Percentiles rank a stretch among this genome's conserved stretches.
Evolutionary conservation across 495 filamentous ascomycete genomes (phyloP).

Genomic region (Cercophora sp.): DNA sequence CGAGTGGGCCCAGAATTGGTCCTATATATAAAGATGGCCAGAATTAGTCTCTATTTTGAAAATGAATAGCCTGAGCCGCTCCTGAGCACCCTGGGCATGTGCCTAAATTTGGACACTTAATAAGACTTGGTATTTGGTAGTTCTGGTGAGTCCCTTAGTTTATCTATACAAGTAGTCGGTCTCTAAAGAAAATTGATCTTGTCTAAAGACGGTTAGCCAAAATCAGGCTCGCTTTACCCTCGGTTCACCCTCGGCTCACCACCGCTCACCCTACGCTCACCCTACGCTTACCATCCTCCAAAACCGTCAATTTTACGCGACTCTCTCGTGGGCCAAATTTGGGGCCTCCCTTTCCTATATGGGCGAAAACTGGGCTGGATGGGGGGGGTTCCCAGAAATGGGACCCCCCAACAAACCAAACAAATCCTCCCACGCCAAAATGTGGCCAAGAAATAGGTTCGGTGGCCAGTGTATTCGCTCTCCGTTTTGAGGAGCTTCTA

Average conservation of each 20-base stretch:
- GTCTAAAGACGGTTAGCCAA: too few species aligned
- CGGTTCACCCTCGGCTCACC: conserved; percentile 4
- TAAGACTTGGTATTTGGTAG: too few species aligned
- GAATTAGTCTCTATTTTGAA: too few species aligned
- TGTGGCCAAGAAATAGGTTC: background rate
- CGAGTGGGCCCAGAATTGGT: too few species aligned
- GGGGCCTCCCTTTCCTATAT: background rate
- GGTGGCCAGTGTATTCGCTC: conserved; percentile 1
- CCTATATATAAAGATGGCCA: too few species aligned
- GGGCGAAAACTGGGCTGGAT: background rate
- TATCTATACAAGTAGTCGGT: too few species aligned
- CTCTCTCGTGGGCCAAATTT: background rate
- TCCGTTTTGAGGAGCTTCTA: conserved; percentile 1
- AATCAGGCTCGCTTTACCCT: background rate
- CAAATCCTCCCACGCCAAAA: background rate
- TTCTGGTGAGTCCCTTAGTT: too few species aligned
- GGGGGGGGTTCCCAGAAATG: background rate
- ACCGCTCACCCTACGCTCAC: background rate
- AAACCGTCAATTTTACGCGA: background rate
- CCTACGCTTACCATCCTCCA: background rate
- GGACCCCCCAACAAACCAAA: background rate
- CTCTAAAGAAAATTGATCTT: too few species aligned
- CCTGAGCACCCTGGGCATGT: too few species aligned
- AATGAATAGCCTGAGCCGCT: too few species aligned
- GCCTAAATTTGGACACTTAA: too few species aligned